Percentiles rank a stretch among this genome's conserved stretches.
Conservation (phyloP, 1,284 basidiomycete genomes). For the Ganoderma sp. region DNA sequence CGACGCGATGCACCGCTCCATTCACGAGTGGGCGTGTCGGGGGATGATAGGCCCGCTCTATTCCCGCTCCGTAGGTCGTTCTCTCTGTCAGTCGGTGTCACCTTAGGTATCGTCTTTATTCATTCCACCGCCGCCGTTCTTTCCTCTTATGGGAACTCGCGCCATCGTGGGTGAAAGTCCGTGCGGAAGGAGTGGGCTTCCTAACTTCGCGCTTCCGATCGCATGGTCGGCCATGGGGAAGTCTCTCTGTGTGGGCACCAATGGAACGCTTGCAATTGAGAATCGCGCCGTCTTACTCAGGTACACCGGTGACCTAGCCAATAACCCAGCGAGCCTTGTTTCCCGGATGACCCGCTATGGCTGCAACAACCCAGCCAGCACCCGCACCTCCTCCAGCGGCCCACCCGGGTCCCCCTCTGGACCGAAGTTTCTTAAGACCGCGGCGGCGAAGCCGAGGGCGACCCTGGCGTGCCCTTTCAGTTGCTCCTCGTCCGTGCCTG, state of each 20-base stretch:
- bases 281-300: not conserved
- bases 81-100: not conserved
- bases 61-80: not conserved
- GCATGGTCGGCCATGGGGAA: not conserved
- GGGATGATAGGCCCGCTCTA: conserved; percentile 4
- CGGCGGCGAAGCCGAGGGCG: conserved; percentile 51
- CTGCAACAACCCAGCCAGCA: conserved; percentile 38
- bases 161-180: not conserved
- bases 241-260: not conserved
- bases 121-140: not conserved
- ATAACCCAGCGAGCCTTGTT: not conserved
- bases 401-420: conserved; percentile 66
- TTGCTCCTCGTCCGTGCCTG: conserved; percentile 24
- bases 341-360: not conserved
- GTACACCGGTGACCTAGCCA: not conserved
- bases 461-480: conserved; percentile 35
- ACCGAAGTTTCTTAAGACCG: conserved; percentile 55
- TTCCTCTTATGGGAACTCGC: not conserved
- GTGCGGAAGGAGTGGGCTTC: not conserved
- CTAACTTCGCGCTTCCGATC: not conserved
- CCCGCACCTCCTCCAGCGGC: conserved; percentile 58
- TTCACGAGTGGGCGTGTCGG: not conserved
- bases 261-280: not conserved
- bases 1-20: not conserved
- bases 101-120: not conserved